Evolutionary conservation across 768 basidiomycete genomes (phyloP).

Genomic region (Holtermanniella nyarrowii): DNA sequence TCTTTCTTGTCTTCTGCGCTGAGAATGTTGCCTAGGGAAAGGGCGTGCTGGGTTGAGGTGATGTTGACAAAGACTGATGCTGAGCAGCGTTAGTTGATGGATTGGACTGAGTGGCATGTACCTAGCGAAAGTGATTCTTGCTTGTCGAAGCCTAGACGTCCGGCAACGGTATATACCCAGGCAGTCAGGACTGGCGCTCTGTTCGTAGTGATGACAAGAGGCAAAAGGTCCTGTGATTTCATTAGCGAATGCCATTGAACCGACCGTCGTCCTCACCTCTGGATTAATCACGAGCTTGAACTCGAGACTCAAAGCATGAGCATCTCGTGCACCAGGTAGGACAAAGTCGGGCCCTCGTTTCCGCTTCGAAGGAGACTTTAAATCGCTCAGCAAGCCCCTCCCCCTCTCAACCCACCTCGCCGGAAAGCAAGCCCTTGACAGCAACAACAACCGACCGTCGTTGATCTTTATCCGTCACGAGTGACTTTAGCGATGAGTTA

Average conservation of each 20-base stretch:
- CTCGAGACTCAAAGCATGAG: slow-evolving; percentile 6
- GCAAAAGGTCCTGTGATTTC: slow-evolving; percentile 48
- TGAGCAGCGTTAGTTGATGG: slow-evolving; percentile 32
- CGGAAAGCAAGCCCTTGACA: slow-evolving; percentile 25
- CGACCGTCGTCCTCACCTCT: slow-evolving; percentile 28
- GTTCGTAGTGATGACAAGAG: slow-evolving; percentile 62
- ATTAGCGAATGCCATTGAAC: neutral
- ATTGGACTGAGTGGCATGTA: slow-evolving; percentile 35
- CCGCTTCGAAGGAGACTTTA: neutral
- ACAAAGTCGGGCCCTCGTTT: neutral
- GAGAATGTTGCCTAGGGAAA: slow-evolving; percentile 68
- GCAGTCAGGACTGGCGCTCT: slow-evolving; percentile 91
- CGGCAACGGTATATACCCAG: slow-evolving; percentile 80
- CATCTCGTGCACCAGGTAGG: neutral
- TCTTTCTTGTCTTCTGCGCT: slow-evolving; percentile 51
- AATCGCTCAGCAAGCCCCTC: no score
- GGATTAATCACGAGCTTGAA: slow-evolving; percentile 28
- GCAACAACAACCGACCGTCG: slow-evolving; percentile 28
- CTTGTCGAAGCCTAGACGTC: slow-evolving; percentile 71
- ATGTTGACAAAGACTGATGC: slow-evolving; percentile 90
- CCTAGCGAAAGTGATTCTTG: slow-evolving; percentile 90
- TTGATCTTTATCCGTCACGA: slow-evolving; percentile 34
- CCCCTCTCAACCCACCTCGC: slow-evolving; percentile 23
- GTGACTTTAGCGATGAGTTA: slow-evolving; percentile 19
- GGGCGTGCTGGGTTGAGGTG: slow-evolving; percentile 76